Evolutionary conservation across 78 protist species (phyloP).

Genomic region (Guillardia theta): DNA sequence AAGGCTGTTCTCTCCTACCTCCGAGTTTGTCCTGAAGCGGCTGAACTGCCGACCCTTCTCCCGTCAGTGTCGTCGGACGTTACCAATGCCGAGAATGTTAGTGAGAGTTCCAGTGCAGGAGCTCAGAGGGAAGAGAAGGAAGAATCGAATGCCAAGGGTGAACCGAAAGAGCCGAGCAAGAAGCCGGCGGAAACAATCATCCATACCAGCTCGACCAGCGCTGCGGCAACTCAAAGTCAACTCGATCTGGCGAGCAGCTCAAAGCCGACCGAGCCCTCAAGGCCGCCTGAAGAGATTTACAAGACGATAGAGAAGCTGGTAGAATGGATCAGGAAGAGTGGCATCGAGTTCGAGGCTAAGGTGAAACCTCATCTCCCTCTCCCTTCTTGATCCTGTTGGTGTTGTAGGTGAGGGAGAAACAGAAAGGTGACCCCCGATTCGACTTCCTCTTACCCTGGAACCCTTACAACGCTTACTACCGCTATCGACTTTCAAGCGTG

Average conservation of each 20-base stretch:
- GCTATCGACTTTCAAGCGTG: neutral
- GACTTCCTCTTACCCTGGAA: neutral
- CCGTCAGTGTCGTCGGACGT: too few species aligned
- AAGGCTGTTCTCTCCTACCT: neutral
- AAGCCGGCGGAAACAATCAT: too few species aligned
- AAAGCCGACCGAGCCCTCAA: neutral
- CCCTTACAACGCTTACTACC: slow-evolving; percentile 7
- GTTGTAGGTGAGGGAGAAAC: neutral
- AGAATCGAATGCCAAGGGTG: too few species aligned
- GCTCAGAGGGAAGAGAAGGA: too few species aligned
- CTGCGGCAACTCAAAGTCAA: too few species aligned
- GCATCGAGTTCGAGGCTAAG: neutral
- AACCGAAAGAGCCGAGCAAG: too few species aligned
- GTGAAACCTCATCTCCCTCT: neutral
- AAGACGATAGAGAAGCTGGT: slow-evolving; percentile 9
- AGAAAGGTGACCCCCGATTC: neutral
- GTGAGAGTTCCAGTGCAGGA: too few species aligned
- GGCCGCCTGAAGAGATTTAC: neutral
- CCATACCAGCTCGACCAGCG: too few species aligned
- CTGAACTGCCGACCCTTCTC: neutral
- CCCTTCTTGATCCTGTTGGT: neutral
- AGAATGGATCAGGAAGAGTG: neutral
- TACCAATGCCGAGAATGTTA: too few species aligned
- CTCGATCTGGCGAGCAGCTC: neutral
- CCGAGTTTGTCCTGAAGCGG: neutral